Percentiles rank a stretch among this genome's conserved stretches.
Evolutionary conservation across 2,329 filamentous ascomycete species (phyloP).

Genomic region (Diaporthe helianthi): DNA sequence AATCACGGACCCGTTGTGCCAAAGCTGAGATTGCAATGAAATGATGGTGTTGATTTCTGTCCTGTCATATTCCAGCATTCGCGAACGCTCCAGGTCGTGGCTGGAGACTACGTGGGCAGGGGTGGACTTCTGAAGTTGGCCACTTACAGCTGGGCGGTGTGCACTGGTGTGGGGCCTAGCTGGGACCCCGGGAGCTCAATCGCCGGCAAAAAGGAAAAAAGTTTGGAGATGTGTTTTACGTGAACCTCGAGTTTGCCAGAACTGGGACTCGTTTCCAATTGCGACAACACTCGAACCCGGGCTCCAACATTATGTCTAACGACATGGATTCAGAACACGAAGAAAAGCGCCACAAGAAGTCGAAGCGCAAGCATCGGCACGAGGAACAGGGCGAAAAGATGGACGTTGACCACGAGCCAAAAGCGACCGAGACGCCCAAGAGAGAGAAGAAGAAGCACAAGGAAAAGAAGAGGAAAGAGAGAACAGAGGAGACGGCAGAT

Average conservation of each 20-base stretch:
- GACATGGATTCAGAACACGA: slow-evolving; percentile 34
- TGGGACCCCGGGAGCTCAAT: slow-evolving; percentile 1
- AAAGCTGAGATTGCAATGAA: not conserved
- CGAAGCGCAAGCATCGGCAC: slow-evolving; percentile 36
- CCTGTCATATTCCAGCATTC: not conserved
- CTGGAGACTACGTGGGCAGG: not conserved
- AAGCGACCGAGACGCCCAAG: slow-evolving; percentile 23
- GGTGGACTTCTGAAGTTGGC: not conserved
- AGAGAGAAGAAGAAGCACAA: slow-evolving; percentile 43
- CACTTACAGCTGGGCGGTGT: slow-evolving; percentile 25
- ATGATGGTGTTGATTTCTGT: not conserved
- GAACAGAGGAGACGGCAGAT: slow-evolving; percentile 39
- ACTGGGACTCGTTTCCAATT: not conserved
- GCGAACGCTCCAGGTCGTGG: not conserved
- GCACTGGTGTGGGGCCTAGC: slow-evolving; percentile 10
- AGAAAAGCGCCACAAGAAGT: slow-evolving; percentile 32
- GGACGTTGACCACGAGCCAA: slow-evolving; percentile 31
- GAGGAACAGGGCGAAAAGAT: slow-evolving; percentile 33
- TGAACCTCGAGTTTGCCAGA: not conserved
- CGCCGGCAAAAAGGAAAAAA: slow-evolving; percentile 35
- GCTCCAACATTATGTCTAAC: slow-evolving; percentile 22
- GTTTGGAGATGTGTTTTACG: slow-evolving; percentile 19
- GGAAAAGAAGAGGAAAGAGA: slow-evolving; percentile 41
- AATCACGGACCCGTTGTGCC: not conserved
- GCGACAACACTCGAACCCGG: not conserved